Evolutionary conservation across 1,139 yeast genomes (phyloP).

Genomic region (Protomyces inundatus): DNA sequence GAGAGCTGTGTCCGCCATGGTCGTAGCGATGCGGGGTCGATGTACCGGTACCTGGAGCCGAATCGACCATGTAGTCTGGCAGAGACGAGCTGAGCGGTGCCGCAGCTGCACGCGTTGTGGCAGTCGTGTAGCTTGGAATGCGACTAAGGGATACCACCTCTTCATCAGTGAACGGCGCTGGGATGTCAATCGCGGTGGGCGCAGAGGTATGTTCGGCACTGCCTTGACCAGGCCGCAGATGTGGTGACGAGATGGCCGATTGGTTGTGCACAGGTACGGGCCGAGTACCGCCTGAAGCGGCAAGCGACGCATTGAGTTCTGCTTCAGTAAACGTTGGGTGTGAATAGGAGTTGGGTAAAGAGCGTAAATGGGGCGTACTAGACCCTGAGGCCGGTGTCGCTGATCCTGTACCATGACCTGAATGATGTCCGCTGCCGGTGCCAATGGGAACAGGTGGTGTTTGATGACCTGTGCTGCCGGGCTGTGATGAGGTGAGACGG

Average conservation of each 20-base stretch:
- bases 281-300: background rate
- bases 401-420: constrained; percentile 14
- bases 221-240: background rate
- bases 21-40: constrained; percentile 6
- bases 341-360: constrained; percentile 12
- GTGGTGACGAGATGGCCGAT: background rate
- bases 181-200: constrained; percentile 1
- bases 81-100: constrained; percentile 14
- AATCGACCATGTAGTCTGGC: constrained; percentile 12
- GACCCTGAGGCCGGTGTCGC: constrained; percentile 18
- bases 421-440: background rate
- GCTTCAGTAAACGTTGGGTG: constrained; percentile 10
- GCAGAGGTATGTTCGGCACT: background rate
- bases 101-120: constrained; percentile 22
- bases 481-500: constrained; percentile 4
- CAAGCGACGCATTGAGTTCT: constrained; percentile 5
- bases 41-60: constrained; percentile 8
- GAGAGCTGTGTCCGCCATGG: background rate
- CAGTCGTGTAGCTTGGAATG: constrained; percentile 18
- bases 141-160: constrained; percentile 8
- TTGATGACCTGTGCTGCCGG: background rate
- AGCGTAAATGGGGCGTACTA: constrained; percentile 16
- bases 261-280: background rate
- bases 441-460: background rate
- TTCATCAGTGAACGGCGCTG: constrained; percentile 19